Base-by-base conservation (phyloP, 306 rosid species). In the Lathyrus oleraceus region DNA sequence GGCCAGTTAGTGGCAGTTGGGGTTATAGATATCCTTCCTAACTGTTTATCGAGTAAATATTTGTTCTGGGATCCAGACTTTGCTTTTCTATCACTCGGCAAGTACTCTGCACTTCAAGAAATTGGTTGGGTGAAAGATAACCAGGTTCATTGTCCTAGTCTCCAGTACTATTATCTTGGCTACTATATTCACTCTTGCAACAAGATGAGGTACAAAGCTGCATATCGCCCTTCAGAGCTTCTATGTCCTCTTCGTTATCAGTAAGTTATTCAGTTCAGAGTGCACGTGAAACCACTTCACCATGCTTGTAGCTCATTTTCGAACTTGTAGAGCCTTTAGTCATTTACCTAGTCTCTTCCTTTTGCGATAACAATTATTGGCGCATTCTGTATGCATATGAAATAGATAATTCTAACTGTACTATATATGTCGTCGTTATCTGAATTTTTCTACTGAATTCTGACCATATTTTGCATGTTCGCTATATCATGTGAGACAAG, bases 131-230 rank as follows among this genome's bases (percentile, higher is more conserved):
- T 91, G 82, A 95, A 87, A 74, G 87, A 95, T 72, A 95, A 91
- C 81, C 92, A 89, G 87, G 69, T 13, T 17, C 45, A 75, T 76
- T 95, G 97, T 69, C 83, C 91, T 38, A 87, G 85, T 75, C 91
- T 95, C 71, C 92, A 88, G 74, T 91, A 84, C 78, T 91, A 91
- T 76, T 91, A 87, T 85, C 99, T 95, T 65, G 99, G 99, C 73
- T 95, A 89, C 77, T 95, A 91, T 69, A 91, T 95, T 76, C 99
- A 95, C 82, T 86, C 96, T 61, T 89, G 96, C 73, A 81, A 48
- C 76, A 95, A 95, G 89, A 95, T 95, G 99, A 95, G 91, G 78
- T 95, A 95, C 67, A 95, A 95, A 83, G 97, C 99, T 66, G 81
- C 92, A 25, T 95, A 89, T 86, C 47, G 61, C 69, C 99, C 99